Evolutionary conservation across 2,329 filamentous ascomycete genomes (phyloP).

Genomic region (Penicillium oxalicum): DNA sequence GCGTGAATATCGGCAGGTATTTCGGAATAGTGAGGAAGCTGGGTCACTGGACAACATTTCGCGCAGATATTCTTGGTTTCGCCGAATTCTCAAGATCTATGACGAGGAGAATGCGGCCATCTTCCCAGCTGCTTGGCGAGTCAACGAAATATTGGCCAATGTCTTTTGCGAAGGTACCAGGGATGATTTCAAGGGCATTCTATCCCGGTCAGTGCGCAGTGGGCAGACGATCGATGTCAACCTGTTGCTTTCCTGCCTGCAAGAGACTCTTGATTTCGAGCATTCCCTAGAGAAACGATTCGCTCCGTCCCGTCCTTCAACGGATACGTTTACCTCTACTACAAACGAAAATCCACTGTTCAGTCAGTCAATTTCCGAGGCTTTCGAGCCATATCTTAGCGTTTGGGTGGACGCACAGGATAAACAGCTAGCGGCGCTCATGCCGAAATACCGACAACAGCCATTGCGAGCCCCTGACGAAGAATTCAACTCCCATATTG

Average conservation of each 20-base stretch:
- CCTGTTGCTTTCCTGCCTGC: slow-evolving; percentile 76
- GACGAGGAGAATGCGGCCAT: slow-evolving; percentile 86
- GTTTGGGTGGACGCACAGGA: slow-evolving; percentile 97
- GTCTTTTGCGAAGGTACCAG: slow-evolving; percentile 92
- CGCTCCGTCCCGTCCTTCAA: slow-evolving; percentile 63
- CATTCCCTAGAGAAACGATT: slow-evolving; percentile 84
- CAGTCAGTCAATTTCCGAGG: slow-evolving; percentile 86
- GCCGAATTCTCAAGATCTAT: slow-evolving; percentile 88
- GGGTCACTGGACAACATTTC: slow-evolving; percentile 96
- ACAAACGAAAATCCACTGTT: slow-evolving; percentile 74
- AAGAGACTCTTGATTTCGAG: slow-evolving; percentile 96
- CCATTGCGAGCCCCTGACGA: slow-evolving; percentile 76
- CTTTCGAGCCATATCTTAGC: slow-evolving; percentile 94
- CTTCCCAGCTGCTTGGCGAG: slow-evolving; percentile 82
- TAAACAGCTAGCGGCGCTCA: slow-evolving; percentile 72
- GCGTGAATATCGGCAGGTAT: slow-evolving; percentile 90
- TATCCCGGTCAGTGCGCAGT: slow-evolving; percentile 79
- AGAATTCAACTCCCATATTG: slow-evolving; percentile 83
- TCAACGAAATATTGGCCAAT: slow-evolving; percentile 82
- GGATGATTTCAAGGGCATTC: slow-evolving; percentile 89
- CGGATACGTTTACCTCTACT: slow-evolving; percentile 73
- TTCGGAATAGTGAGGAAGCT: slow-evolving; percentile 92
- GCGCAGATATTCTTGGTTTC: slow-evolving; percentile 91
- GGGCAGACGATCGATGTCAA: slow-evolving; percentile 84
- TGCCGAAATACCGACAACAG: slow-evolving; percentile 81